Evolutionary conservation across 2,329 filamentous ascomycete species (phyloP).

Genomic region (Capronia epimyces): DNA sequence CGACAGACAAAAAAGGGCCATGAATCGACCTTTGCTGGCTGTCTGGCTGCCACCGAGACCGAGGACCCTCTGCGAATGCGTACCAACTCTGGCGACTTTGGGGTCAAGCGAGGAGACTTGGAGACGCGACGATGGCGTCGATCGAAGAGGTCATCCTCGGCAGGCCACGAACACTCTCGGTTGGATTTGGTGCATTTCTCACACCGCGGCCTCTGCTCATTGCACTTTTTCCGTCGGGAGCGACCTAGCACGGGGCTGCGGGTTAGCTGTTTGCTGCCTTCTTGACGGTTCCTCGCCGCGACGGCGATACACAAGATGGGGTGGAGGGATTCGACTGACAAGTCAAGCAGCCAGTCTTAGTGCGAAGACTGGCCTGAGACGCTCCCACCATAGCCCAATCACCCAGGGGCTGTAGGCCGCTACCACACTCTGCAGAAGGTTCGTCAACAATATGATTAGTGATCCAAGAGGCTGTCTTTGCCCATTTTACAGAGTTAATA

Average conservation of each 20-base stretch:
- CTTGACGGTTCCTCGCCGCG: neutral
- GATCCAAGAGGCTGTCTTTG: too few relatives aligned
- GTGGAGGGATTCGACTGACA: slow-evolving; percentile 5
- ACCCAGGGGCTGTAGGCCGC: too few relatives aligned
- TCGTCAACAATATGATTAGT: too few relatives aligned
- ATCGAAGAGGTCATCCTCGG: slow-evolving; percentile 17
- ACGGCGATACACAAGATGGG: neutral
- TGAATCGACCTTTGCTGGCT: neutral
- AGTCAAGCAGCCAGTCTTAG: slow-evolving; percentile 21
- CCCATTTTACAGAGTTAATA: too few relatives aligned
- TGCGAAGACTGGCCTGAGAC: slow-evolving; percentile 14
- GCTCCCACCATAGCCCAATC: neutral
- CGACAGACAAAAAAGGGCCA: slow-evolving; percentile 10
- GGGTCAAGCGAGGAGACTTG: slow-evolving; percentile 1
- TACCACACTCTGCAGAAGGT: too few relatives aligned
- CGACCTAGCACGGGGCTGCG: slow-evolving; percentile 3
- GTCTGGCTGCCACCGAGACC: neutral
- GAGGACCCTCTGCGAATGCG: neutral
- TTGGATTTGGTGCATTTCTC: slow-evolving; percentile 21
- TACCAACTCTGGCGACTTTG: neutral
- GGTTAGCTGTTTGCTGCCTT: neutral
- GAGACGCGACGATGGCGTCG: slow-evolving; percentile 16
- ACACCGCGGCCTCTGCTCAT: slow-evolving; percentile 13
- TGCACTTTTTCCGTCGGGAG: slow-evolving; percentile 17
- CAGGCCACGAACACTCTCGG: slow-evolving; percentile 18